Evolutionary conservation across 106 monocot species (phyloP), one percentile per base, ranked within the genome.

Genomic region (Apostasia shenzhenica): DNA sequence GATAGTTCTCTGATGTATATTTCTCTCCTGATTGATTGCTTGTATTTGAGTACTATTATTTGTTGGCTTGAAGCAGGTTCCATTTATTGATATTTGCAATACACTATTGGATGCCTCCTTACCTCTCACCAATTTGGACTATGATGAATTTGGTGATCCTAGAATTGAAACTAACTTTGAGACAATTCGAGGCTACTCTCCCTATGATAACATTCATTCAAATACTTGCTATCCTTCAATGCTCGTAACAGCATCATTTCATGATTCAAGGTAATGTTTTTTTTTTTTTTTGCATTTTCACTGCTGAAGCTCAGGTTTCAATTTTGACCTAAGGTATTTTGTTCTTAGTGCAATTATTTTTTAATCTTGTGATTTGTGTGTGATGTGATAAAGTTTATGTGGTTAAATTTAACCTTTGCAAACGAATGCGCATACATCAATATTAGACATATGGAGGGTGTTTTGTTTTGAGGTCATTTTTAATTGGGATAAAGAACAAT

Each of bases 61-160:
- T 8, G 11, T 61, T 53, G 13, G 55, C 14, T 75, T 70, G 38
- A 80, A 59, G 54, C 83, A 97, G 95, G 97, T 99, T 59, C 97
- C 97, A 57, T 99, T 99, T 85, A 84, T 99, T 69, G 97, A 99
- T 82, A 78, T 93, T 53, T 87, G 82, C 85, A 92, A 83, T 63
- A 92, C 97, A 59, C 77, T 99, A 87, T 68, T 92, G 74, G 81
- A 99, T 74, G 79, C 89, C n/a, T 81, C 59, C 69, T 79, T 99
- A 66, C 97, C 97, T 63, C 87, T 99, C 49, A 93, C 97, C 8
- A 68, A 77, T 26, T 79, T 92, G 71, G 97, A 99, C 68, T 99
- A 90, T 80, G 97, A 92, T 48, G 97, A 99, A 75, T 99, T 89
- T 85, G 97, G 97, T 66, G 85, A 99, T 70, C 92, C 92, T 55